Evolutionary conservation across 176 grass and related monocot species (phyloP).

Genomic region (Musa troglodytarum): DNA sequence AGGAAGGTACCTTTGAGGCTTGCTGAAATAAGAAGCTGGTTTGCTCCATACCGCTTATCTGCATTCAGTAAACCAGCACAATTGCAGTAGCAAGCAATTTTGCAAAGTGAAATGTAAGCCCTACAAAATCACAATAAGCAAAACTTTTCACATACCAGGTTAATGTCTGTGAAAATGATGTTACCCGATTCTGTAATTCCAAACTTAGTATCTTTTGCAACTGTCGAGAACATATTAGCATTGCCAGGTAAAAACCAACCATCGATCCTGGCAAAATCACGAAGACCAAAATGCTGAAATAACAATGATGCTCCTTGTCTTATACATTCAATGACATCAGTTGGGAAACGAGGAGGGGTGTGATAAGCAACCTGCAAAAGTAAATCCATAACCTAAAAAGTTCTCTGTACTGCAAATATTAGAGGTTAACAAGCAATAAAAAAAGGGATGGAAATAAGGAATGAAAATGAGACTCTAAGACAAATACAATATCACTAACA

Average conservation of each 20-base stretch:
- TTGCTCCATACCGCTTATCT: conserved; percentile 99
- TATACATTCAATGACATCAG: conserved; percentile 72
- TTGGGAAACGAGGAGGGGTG: conserved; percentile 80
- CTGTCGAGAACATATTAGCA: conserved; percentile 26
- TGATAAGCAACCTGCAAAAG: conserved; percentile 72
- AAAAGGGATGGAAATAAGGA: not conserved
- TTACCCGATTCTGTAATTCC: conserved; percentile 58
- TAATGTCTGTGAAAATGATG: conserved; percentile 89
- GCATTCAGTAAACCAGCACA: conserved; percentile 21
- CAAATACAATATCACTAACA: no score
- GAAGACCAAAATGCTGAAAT: conserved; percentile 51
- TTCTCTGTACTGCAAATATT: not conserved
- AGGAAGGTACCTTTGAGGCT: conserved; percentile 61
- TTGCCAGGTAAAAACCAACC: conserved; percentile 76
- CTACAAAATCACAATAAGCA: not conserved
- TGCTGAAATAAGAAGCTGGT: conserved; percentile 98
- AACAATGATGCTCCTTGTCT: conserved; percentile 66
- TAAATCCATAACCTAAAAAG: not conserved
- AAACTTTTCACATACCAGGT: conserved; percentile 51
- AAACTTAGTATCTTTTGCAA: conserved; percentile 36
- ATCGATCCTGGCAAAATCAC: conserved; percentile 91
- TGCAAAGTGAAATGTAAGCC: conserved; percentile 1
- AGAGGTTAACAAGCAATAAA: not conserved
- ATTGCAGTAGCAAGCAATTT: conserved; percentile 11
- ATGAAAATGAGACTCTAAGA: not conserved